phyloP scores from a whole-genome alignment of 2,329 filamentous ascomycete species.

The Pyrenochaeta sp. region DNA sequence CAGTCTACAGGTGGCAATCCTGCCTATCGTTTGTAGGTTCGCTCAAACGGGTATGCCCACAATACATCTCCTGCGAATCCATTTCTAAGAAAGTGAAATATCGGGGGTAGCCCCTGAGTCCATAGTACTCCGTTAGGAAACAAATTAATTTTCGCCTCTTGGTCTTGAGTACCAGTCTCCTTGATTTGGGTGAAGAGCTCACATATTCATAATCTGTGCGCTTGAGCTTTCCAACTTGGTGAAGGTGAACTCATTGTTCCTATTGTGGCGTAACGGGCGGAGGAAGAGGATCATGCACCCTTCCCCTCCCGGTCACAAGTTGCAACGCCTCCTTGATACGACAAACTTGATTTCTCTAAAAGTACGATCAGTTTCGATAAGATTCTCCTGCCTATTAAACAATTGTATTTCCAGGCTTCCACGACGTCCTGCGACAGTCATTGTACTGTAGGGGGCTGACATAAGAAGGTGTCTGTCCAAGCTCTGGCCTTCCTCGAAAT shows the following conservation, averaged over 20 bases:
- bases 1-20: not conserved
- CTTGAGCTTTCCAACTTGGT: not conserved
- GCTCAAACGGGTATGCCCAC: not conserved
- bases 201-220: not conserved
- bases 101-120: constrained; percentile 5
- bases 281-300: not conserved
- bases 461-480: constrained; percentile 24
- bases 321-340: constrained; percentile 14
- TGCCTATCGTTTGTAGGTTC: not conserved
- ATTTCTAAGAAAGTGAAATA: not conserved
- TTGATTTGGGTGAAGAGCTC: not conserved
- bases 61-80: not conserved
- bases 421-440: constrained; percentile 13
- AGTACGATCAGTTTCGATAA: not conserved
- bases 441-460: constrained; percentile 25
- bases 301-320: not conserved
- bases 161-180: not conserved
- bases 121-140: not conserved
- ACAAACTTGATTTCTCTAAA: constrained; percentile 11
- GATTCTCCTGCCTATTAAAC: not conserved
- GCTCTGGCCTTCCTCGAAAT: constrained; percentile 33
- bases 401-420: not conserved
- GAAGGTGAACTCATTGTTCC: constrained; percentile 16
- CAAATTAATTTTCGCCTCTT: not conserved
- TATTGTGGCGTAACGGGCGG: constrained; percentile 13